Evolutionary conservation across 768 basidiomycete species (phyloP).

Genomic region (Leccinum sublutescens): DNA sequence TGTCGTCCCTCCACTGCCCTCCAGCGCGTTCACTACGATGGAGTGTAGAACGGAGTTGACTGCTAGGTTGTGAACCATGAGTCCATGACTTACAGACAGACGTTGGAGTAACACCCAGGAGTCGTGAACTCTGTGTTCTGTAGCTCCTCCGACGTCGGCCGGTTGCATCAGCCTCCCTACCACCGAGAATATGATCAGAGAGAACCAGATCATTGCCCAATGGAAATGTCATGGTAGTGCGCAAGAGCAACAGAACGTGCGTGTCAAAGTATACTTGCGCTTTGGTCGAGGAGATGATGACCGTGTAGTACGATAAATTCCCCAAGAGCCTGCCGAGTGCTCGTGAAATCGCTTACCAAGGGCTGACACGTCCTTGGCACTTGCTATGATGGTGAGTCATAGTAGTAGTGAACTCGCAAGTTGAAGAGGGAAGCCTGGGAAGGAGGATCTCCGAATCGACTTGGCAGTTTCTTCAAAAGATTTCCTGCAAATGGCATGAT

Average conservation of each 20-base stretch:
- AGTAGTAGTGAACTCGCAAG: slow-evolving; percentile 33
- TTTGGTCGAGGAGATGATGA: slow-evolving; percentile 84
- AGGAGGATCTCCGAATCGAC: slow-evolving; percentile 38
- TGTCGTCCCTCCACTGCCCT: slow-evolving; percentile 93
- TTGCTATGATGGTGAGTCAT: too few relatives aligned
- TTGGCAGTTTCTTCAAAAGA: slow-evolving; percentile 50
- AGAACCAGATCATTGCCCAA: slow-evolving; percentile 85
- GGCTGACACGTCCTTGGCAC: too few relatives aligned
- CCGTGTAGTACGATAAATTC: slow-evolving; percentile 59
- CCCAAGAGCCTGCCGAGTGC: slow-evolving; percentile 73
- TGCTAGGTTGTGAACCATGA: slow-evolving; percentile 80
- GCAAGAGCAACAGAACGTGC: slow-evolving; percentile 70
- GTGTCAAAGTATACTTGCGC: slow-evolving; percentile 83
- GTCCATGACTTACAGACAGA: slow-evolving; percentile 48
- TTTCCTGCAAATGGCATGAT: slow-evolving; percentile 70
- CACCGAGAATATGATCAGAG: slow-evolving; percentile 47
- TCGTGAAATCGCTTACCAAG: slow-evolving; percentile 30
- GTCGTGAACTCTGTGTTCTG: slow-evolving; percentile 81
- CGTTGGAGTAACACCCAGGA: slow-evolving; percentile 86
- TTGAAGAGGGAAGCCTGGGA: slow-evolving; percentile 39
- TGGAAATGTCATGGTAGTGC: slow-evolving; percentile 88
- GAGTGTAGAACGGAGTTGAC: slow-evolving; percentile 94
- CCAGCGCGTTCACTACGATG: slow-evolving; percentile 92
- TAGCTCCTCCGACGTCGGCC: slow-evolving; percentile 65
- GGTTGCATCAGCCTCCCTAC: slow-evolving; percentile 35